Evolutionary conservation across 495 filamentous ascomycete species (phyloP).

Genomic region (Lindgomyces ingoldianus): DNA sequence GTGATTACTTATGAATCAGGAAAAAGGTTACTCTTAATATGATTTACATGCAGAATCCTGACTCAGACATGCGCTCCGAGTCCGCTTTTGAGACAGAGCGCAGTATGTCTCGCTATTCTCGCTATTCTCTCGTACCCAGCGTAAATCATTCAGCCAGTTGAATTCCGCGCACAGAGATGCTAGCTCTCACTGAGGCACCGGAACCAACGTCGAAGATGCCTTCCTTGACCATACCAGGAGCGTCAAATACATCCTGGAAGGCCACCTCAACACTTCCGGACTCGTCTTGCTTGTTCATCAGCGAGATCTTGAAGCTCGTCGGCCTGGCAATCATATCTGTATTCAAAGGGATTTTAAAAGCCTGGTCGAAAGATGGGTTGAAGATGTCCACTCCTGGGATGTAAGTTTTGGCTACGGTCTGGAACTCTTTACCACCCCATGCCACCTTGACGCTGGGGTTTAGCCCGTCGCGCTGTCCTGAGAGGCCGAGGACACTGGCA

Average conservation of each 20-base stretch:
- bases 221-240: slow-evolving; percentile 41
- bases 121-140: too few species aligned
- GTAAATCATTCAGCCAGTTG: slow-evolving; percentile 11
- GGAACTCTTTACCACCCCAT: slow-evolving; percentile 45
- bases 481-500: slow-evolving; percentile 43
- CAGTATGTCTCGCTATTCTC: too few species aligned
- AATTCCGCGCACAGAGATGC: slow-evolving; percentile 39
- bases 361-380: slow-evolving; percentile 49
- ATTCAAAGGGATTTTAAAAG: slow-evolving; percentile 44
- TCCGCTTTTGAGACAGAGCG: too few species aligned
- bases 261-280: slow-evolving; percentile 43
- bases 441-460: slow-evolving; percentile 49
- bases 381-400: slow-evolving; percentile 47
- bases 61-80: too few species aligned
- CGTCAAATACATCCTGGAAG: slow-evolving; percentile 44
- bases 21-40: too few species aligned
- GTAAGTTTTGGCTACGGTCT: slow-evolving; percentile 45
- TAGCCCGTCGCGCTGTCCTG: slow-evolving; percentile 42
- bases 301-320: slow-evolving; percentile 37
- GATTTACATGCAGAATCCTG: too few species aligned
- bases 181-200: slow-evolving; percentile 42
- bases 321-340: slow-evolving; percentile 39
- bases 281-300: slow-evolving; percentile 46
- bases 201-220: slow-evolving; percentile 44
- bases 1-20: too few species aligned